phyloP scores from a whole-genome alignment of 768 basidiomycete species.

The Rhodotorula diobovata region DNA sequence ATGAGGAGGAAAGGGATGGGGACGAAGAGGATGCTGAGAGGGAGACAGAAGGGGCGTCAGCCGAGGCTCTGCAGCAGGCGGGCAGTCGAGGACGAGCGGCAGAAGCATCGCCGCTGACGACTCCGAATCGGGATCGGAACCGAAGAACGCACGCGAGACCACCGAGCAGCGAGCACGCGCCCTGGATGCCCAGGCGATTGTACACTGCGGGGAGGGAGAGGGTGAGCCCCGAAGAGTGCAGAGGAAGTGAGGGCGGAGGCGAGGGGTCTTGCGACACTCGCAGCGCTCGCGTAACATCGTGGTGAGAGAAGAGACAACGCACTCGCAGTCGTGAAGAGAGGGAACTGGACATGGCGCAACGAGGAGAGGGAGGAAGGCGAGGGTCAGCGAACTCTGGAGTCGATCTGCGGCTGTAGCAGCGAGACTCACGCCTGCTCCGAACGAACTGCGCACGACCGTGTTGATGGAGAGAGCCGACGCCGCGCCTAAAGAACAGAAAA shows the following conservation, averaged over 20 bases:
- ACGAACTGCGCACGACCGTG: slow-evolving; percentile 39
- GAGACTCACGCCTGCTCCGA: not conserved
- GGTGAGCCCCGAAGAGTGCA: no score
- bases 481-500: slow-evolving; percentile 14
- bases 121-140: not conserved
- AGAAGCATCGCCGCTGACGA: not conserved
- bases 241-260: no score
- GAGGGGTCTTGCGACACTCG: no score
- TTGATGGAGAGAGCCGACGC: slow-evolving; percentile 42
- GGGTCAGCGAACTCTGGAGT: no score
- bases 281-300: no score
- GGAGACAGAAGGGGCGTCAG: no score
- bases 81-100: not conserved
- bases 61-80: no score
- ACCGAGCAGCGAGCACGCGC: slow-evolving; percentile 37
- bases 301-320: no score
- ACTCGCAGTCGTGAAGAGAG: slow-evolving; percentile 38
- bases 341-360: not conserved
- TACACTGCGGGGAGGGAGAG: slow-evolving; percentile 7
- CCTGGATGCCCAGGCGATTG: slow-evolving; percentile 26
- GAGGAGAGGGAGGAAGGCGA: not conserved
- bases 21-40: slow-evolving; percentile 21
- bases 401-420: no score
- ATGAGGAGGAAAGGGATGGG: slow-evolving; percentile 35
- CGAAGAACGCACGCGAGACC: slow-evolving; percentile 25